Percentiles rank a stretch among this genome's conserved stretches.
Evolutionary conservation across 176 grass and related monocot species (phyloP).

Genomic region (Rhipidocladum racemiflorum): DNA sequence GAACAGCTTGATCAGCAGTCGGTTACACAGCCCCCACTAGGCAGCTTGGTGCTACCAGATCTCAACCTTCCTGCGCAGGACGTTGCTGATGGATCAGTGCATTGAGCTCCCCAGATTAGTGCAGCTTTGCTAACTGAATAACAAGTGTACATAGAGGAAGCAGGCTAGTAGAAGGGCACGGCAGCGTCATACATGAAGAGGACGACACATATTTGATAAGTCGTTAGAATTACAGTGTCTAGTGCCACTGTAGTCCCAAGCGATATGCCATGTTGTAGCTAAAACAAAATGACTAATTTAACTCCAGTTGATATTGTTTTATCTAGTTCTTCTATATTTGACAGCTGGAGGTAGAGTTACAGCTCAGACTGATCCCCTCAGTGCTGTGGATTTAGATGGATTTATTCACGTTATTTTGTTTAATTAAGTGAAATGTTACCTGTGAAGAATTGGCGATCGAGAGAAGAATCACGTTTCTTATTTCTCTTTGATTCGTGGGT

Average conservation of each 20-base stretch:
- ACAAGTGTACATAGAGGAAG: constrained; percentile 55
- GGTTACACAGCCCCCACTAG: not conserved
- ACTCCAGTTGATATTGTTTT: constrained; percentile 28
- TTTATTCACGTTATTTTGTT: constrained; percentile 45
- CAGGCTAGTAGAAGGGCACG: constrained; percentile 29
- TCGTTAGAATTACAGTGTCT: constrained; percentile 37
- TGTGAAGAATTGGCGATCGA: not conserved
- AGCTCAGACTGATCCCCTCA: constrained; percentile 27
- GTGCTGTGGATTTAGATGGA: constrained; percentile 32
- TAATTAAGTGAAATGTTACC: not conserved
- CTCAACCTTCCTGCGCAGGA: constrained; percentile 50
- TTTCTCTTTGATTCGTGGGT: not conserved
- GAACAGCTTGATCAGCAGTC: constrained; percentile 13
- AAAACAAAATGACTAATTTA: constrained; percentile 16
- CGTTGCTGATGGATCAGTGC: constrained; percentile 29
- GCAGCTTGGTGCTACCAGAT: constrained; percentile 45
- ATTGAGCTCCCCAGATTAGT: constrained; percentile 25
- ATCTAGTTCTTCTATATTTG: constrained; percentile 16
- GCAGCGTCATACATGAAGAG: constrained; percentile 15
- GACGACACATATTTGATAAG: constrained; percentile 31
- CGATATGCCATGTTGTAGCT: constrained; percentile 24
- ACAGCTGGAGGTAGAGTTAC: constrained; percentile 20
- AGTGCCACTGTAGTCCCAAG: constrained; percentile 17
- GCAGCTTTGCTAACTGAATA: constrained; percentile 38
- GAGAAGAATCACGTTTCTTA: not conserved